phyloP scores from a whole-genome alignment of 148 eudicot species.

The Rheum nobile region DNA sequence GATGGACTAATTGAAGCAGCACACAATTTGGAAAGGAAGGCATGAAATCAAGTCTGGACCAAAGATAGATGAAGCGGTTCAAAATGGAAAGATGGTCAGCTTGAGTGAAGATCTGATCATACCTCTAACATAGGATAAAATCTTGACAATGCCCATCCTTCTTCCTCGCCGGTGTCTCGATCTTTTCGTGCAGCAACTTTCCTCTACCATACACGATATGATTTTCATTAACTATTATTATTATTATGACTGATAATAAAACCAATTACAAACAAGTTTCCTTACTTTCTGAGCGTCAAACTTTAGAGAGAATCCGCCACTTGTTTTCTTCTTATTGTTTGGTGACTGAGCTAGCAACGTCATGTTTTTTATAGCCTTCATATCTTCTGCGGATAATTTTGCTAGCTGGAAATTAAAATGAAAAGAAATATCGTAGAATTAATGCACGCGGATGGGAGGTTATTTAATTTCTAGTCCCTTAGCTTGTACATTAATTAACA shows the following conservation, averaged over 20 bases:
- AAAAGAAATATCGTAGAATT: too few species aligned
- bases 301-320: constrained; percentile 73
- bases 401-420: constrained; percentile 45
- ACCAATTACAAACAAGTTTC: not conserved
- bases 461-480: too few species aligned
- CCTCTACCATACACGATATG: constrained; percentile 15
- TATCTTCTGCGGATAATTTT: constrained; percentile 57
- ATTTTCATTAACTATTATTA: not conserved
- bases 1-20: too few species aligned
- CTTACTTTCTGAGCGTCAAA: constrained; percentile 81
- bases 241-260: too few species aligned
- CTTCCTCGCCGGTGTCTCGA: constrained; percentile 63
- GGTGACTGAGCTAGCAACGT: constrained; percentile 55
- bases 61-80: too few species aligned
- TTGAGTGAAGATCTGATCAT: constrained; percentile 1
- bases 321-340: constrained; percentile 32
- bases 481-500: too few species aligned
- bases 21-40: too few species aligned
- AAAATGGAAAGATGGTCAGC: too few species aligned
- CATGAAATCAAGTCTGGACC: too few species aligned
- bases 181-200: constrained; percentile 83
- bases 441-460: too few species aligned
- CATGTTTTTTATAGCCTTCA: constrained; percentile 78
- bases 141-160: constrained; percentile 76
- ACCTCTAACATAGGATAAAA: constrained; percentile 98